Base-by-base conservation (phyloP, 225 moss, liverwort and hornwort genomes). In the Climacium dendroides region DNA sequence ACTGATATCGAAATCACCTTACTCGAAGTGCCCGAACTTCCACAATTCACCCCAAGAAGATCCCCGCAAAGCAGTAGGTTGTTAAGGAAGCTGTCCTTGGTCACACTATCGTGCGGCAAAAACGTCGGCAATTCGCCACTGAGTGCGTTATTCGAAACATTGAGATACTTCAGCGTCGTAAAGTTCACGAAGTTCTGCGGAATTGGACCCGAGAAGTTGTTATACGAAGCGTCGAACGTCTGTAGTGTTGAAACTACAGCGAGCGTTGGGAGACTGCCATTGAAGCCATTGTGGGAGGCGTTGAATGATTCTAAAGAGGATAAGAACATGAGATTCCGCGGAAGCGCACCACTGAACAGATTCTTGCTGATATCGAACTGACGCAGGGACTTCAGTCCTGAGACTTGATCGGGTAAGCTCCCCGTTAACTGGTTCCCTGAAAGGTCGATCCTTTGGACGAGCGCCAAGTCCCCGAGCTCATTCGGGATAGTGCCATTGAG, bases 361-460 rank as follows among this genome's bases (percentile, higher is more conserved):
- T 94, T 95, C n/a, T 73, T 30, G 18, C 92, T 88, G 13, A 95
- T 26, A 23, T 87, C 87, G 22, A 95, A 87, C 47, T 88, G 64
- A n/a, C 47, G 78, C 50, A 95, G 84, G 32, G 84, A 69, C 5
- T 8, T 4, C n/a, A 90, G 67, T 39, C 19, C 29, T 12, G 87
- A 43, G 11, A 90, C 34, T 2, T 39, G 14, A 28, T 74, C 78
- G 12, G 90, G 70, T 20, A 94, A 85, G 64, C 76, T 78, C 72
- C 95, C 95, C 26, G 74, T 85, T 18, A 95, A 80, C 55, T 34
- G 26, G 63, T 95, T 95, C 30, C 82, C 62, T 6, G 94, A 90
- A 20, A 95, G 60, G 9, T 85, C 87, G 34, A 95, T 83, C 34
- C 45, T 74, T 45, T 57, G 61, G 10, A 91, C 81, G 7, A 79